Evolutionary conservation across 2,329 filamentous ascomycete genomes (phyloP).

Genomic region (Diplodia scrobiculata): DNA sequence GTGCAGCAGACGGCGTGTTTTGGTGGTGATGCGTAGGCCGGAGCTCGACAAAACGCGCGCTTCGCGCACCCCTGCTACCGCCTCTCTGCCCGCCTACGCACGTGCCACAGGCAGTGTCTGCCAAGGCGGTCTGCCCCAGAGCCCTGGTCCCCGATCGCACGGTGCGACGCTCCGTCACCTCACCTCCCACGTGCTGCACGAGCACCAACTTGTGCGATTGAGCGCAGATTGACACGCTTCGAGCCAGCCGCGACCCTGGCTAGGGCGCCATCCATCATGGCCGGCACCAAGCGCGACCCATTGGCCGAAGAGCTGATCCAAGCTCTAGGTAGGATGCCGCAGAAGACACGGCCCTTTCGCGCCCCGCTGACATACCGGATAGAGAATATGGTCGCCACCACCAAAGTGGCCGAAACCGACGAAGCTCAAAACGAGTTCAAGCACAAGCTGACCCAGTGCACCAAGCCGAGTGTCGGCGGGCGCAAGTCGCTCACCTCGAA

Average conservation of each 20-base stretch:
- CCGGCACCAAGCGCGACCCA: neutral
- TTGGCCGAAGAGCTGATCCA: neutral
- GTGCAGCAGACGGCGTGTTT: conserved; percentile 20
- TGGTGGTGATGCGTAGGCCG: conserved; percentile 6
- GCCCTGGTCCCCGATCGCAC: too few species aligned
- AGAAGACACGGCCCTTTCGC: neutral
- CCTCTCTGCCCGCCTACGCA: conserved; percentile 16
- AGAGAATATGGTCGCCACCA: neutral
- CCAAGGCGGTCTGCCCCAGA: too few species aligned
- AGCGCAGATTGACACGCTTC: neutral
- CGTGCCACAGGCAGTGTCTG: neutral
- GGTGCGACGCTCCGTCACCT: conserved; percentile 7
- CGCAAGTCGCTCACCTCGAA: too few species aligned
- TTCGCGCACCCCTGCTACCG: neutral
- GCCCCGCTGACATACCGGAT: neutral
- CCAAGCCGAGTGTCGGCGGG: too few species aligned
- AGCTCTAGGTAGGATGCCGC: neutral
- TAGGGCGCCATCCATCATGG: neutral
- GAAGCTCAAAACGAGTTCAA: neutral
- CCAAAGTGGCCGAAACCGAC: neutral
- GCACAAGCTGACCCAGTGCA: neutral
- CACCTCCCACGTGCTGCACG: neutral
- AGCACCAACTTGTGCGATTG: neutral
- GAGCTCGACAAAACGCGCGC: conserved; percentile 22
- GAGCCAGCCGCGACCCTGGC: neutral